Evolutionary conservation across 2,329 filamentous ascomycete genomes (phyloP), one percentile per base, ranked within the genome.

Genomic region (Cladosporium sp.): DNA sequence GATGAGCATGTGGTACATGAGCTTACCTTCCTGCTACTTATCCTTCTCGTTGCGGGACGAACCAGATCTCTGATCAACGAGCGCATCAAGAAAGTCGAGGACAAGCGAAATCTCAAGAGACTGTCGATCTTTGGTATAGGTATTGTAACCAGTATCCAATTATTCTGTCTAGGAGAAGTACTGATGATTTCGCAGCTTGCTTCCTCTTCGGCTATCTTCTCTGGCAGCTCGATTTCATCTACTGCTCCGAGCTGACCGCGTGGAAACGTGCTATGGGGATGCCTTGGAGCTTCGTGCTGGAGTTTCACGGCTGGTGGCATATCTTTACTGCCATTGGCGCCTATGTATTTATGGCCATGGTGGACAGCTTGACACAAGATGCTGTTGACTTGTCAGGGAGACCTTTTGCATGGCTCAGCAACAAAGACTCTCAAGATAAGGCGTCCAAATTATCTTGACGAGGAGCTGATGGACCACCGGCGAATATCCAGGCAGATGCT

Each of bases 261-360:
- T 50, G 36, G 47, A 57, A 57, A 19, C 55, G 47, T 10, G 45
- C 45, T 2, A 19, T 50, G 4, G 55, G 55, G 3, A 44, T 57
- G 55, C 55, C 55, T 9, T 51, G 55, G 47, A 28, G 55, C n/a
- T 57, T 57, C 36, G 3, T 57, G 36, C 28, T 57, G 19, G 55
- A 57, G 47, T 49, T 57, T 15, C 55, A 57, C 35, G 55, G 55
- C 25, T 57, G 55, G 55, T 57, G 55, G 55, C 55, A 57, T 19
- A 7, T 50, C 8, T n/a, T 57, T 9, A 57, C 55, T 1, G 55
- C 55, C 3, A 9, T 51, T 3, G 55, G 55, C 17, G 55, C 55
- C 13, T 57, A 50, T 9, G 47, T 57, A 6, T 57, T 57, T 19
- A 57, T 57, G 45, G 37, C 36, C 10, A 57, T 57, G 35, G 39